Base-by-base conservation (phyloP, 2,329 filamentous ascomycete genomes). In the Tolypocladium sp. region DNA sequence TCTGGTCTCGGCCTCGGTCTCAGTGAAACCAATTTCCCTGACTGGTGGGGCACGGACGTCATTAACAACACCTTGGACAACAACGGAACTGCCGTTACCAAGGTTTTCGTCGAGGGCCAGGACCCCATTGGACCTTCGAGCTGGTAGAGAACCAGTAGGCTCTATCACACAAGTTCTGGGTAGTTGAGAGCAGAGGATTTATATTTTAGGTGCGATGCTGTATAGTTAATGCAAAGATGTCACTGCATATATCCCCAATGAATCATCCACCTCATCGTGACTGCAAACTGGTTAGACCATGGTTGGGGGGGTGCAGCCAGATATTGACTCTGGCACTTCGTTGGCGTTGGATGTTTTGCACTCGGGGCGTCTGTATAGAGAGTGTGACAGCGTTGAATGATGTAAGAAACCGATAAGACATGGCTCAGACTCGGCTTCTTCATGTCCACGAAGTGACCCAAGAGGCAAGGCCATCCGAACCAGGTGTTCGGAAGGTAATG, bases 1-100 rank as follows among this genome's bases (percentile, higher is more conserved):
- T 79, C 82, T 63, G 67, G 65, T n/a, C 69, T 83, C 27, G 73
- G 75, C 41, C 72, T 82, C 51, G 74, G 74, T 54, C 70, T 81
- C 65, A 80, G 77, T 49, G 70, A 71, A 58, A 73, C 74, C 6
- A 58, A 68, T 0, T 72, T 82, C 59, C 78, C 81, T 0, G 59
- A 66, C 0, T 86, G 83, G 79, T 82, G 79, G 79, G 79, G 79
- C 12, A 67, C 63, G 12, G 59, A 51, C 7, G 64, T 66, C 1
- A 64, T 55, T 10, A 33, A 64, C 4, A 63, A 70, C 58, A 77
- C 71, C 41, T 61, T 76, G 52, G 70, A 74, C 54, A 60, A 55
- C 2, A 57, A 69, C 0, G 64, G 59, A 15, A 57, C 63, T 12
- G 70, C 70, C 8, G 68, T 72, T 1, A 67, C 68, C 0, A 70